A percentile compares a stretch with the other conserved stretches of the same genome.
Evolutionary conservation across 352 stramenopile genomes (phyloP).

Genomic region (Phytophthora multivora): DNA sequence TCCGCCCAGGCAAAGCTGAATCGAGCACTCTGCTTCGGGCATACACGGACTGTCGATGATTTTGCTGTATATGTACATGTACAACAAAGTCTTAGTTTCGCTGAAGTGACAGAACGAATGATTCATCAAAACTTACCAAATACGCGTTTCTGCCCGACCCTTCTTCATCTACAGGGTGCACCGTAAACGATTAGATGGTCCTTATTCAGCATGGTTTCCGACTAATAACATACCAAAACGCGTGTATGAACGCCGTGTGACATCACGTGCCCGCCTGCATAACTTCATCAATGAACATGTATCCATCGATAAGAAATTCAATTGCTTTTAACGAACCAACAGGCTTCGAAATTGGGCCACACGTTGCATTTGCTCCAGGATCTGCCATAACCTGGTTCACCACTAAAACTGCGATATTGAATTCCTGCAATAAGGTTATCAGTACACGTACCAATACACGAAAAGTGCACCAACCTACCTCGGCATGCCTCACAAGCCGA

Average conservation of each 20-base stretch:
- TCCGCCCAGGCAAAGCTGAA: constrained; percentile 69
- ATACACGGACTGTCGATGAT: constrained; percentile 87
- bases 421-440: constrained; percentile 68
- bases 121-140: constrained; percentile 54
- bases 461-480: constrained; percentile 36
- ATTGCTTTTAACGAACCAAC: constrained; percentile 49
- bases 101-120: neutral
- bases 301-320: constrained; percentile 6
- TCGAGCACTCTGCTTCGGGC: constrained; percentile 84
- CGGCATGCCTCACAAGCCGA: constrained; percentile 79
- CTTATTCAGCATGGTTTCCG: neutral
- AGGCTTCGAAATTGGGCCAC: constrained; percentile 84
- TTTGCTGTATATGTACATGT: constrained; percentile 63
- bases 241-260: constrained; percentile 98
- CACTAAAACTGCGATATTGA: constrained; percentile 93
- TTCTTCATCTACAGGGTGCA: constrained; percentile 83
- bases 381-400: constrained; percentile 94
- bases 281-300: constrained; percentile 8
- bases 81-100: constrained; percentile 11
- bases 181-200: neutral
- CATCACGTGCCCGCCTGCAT: constrained; percentile 89
- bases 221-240: constrained; percentile 65
- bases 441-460: neutral
- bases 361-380: constrained; percentile 82
- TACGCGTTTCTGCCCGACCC: constrained; percentile 89